A percentile compares a stretch with the other conserved stretches of the same genome.
Conservation (phyloP, 2,329 filamentous ascomycete genomes). For the Blastomyces parvus region DNA sequence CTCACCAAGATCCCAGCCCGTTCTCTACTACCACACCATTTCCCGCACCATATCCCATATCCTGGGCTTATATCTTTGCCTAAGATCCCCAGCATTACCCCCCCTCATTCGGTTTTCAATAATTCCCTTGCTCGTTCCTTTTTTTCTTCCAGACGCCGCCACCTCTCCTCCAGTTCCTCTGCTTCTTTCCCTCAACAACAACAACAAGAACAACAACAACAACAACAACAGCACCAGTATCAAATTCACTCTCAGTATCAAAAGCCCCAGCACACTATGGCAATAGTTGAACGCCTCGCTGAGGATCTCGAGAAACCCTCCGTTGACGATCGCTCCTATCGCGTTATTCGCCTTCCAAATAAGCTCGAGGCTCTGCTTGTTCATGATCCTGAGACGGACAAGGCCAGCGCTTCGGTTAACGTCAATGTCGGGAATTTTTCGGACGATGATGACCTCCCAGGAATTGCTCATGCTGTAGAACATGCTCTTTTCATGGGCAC, state of each 20-base stretch:
- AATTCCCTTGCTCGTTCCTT: background rate
- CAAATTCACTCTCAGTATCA: background rate
- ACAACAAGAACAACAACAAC: background rate
- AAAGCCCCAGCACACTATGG: conserved; percentile 19
- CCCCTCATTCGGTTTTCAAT: background rate
- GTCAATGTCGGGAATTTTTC: conserved; percentile 95
- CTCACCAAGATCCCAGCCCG: background rate
- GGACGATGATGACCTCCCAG: conserved; percentile 80
- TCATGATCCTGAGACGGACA: conserved; percentile 90
- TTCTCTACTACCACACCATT: background rate
- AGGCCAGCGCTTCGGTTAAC: conserved; percentile 89
- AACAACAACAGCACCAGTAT: background rate
- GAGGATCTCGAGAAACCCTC: conserved; percentile 72
- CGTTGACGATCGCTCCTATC: conserved; percentile 76
- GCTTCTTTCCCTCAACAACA: background rate
- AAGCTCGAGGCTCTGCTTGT: conserved; percentile 84
- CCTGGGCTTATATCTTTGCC: background rate
- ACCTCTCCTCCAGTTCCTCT: background rate
- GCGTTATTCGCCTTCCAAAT: conserved; percentile 76
- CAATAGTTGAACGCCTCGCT: conserved; percentile 43
- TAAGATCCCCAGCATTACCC: background rate
- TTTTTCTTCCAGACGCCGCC: background rate
- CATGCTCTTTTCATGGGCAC: conserved; percentile 98
- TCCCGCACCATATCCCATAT: background rate
- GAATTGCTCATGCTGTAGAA: conserved; percentile 92